Conservation (phyloP, 2,329 filamentous ascomycete genomes). For the Sporothrix dimorphospora region DNA sequence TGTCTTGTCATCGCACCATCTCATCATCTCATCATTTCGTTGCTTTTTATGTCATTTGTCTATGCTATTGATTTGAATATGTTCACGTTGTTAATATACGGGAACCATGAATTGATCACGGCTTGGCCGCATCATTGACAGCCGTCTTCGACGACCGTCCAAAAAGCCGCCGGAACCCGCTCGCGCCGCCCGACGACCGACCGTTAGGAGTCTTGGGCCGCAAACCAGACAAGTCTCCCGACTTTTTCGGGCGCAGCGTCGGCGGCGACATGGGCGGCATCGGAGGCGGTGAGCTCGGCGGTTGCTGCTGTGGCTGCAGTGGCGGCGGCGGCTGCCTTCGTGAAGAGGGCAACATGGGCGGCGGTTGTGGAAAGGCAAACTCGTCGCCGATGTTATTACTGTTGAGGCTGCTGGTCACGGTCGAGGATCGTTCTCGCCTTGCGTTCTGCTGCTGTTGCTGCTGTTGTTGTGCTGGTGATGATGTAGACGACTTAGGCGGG, state of each 20-base stretch:
- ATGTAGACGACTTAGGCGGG: background rate
- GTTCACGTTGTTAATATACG: background rate
- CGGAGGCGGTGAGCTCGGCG: background rate
- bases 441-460: background rate
- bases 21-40: constrained; percentile 3
- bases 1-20: background rate
- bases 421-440: background rate
- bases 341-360: background rate
- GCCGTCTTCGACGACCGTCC: constrained; percentile 23
- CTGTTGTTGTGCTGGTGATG: background rate
- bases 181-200: constrained; percentile 17
- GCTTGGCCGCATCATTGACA: constrained; percentile 5
- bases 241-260: constrained; percentile 27
- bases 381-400: constrained; percentile 15
- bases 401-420: constrained; percentile 7
- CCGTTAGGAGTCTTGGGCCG: constrained; percentile 32
- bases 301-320: background rate
- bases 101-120: background rate
- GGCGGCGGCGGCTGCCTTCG: background rate
- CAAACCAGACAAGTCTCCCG: constrained; percentile 20
- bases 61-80: background rate
- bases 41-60: background rate
- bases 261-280: constrained; percentile 23
- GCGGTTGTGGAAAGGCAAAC: constrained; percentile 9
- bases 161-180: constrained; percentile 34